phyloP scores from a whole-genome alignment of 139 green algal genomes.

The Auxenochlorella pyrenoidosa region DNA sequence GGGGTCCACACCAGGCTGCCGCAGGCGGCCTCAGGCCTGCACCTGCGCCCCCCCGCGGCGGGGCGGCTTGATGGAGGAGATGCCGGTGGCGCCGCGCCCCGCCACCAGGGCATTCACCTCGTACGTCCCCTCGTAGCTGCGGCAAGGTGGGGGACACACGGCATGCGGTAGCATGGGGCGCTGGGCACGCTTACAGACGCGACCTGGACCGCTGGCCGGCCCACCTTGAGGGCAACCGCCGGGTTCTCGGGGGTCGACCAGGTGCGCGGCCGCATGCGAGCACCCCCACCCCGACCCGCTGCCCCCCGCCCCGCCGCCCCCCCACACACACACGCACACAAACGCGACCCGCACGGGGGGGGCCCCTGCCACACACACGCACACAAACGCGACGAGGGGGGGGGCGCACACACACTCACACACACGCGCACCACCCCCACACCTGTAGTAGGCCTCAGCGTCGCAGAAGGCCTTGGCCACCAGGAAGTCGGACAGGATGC shows the following conservation, averaged over 20 bases:
- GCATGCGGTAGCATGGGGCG: too few relatives aligned
- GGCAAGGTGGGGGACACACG: slow-evolving; percentile 10
- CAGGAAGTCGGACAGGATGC: slow-evolving; percentile 90
- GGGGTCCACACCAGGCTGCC: too few relatives aligned
- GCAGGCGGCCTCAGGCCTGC: slow-evolving; percentile 19
- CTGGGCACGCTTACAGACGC: too few relatives aligned
- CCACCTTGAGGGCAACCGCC: too few relatives aligned
- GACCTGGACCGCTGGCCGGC: too few relatives aligned
- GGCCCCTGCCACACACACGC: not conserved
- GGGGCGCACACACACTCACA: too few relatives aligned
- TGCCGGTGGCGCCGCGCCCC: slow-evolving; percentile 84
- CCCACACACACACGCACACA: not conserved
- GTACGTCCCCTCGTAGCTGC: slow-evolving; percentile 90
- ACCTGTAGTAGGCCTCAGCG: slow-evolving; percentile 84
- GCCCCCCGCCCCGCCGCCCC: too few relatives aligned
- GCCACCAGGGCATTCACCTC: slow-evolving; percentile 94
- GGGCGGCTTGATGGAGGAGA: slow-evolving; percentile 82
- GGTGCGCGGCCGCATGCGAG: too few relatives aligned
- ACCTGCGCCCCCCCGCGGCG: slow-evolving; percentile 22
- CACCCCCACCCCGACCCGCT: too few relatives aligned
- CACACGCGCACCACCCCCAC: not conserved
- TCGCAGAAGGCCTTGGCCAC: slow-evolving; percentile 92
- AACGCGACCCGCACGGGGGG: too few relatives aligned
- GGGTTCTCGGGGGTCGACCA: too few relatives aligned
- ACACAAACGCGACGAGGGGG: not conserved